Conservation (phyloP, 1,284 basidiomycete species). For the Meira nashicola region DNA sequence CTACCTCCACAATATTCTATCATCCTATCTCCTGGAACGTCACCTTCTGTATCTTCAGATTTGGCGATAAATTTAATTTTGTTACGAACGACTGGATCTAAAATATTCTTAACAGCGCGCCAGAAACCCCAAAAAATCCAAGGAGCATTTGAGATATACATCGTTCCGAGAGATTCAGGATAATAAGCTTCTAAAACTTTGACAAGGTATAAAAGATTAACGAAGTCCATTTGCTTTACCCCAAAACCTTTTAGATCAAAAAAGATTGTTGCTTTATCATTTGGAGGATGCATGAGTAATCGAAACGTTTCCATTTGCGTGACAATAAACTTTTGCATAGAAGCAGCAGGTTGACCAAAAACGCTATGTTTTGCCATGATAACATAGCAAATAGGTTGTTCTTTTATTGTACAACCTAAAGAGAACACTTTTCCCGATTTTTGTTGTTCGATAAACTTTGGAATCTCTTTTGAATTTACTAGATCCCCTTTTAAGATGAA, state of each 20-base stretch:
- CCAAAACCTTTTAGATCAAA: conserved; percentile 22
- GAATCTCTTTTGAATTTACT: conserved; percentile 17
- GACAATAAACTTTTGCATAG: conserved; percentile 48
- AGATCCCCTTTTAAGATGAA: conserved; percentile 20
- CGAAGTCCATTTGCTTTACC: conserved; percentile 13
- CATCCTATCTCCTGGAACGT: conserved; percentile 38
- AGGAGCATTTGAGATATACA: conserved; percentile 45
- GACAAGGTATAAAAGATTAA: conserved; percentile 12
- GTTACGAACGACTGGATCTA: conserved; percentile 41
- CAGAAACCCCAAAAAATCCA: conserved; percentile 54
- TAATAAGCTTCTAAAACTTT: conserved; percentile 12
- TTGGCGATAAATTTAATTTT: conserved; percentile 29
- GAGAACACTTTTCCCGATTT: conserved; percentile 50
- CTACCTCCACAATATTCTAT: conserved; percentile 31
- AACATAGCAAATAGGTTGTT: conserved; percentile 50
- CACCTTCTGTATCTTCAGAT: conserved; percentile 38
- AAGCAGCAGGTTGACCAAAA: conserved; percentile 46
- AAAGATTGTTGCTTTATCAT: conserved; percentile 33
- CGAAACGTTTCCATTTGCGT: conserved; percentile 50
- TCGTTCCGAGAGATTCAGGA: conserved; percentile 9
- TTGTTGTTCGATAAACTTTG: conserved; percentile 52
- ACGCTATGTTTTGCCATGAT: conserved; percentile 43
- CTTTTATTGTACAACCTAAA: conserved; percentile 46
- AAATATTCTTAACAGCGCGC: conserved; percentile 30
- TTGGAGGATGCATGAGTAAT: conserved; percentile 46